Conservation (phyloP, 106 monocot genomes). For the Acanthochlamys bracteata region DNA sequence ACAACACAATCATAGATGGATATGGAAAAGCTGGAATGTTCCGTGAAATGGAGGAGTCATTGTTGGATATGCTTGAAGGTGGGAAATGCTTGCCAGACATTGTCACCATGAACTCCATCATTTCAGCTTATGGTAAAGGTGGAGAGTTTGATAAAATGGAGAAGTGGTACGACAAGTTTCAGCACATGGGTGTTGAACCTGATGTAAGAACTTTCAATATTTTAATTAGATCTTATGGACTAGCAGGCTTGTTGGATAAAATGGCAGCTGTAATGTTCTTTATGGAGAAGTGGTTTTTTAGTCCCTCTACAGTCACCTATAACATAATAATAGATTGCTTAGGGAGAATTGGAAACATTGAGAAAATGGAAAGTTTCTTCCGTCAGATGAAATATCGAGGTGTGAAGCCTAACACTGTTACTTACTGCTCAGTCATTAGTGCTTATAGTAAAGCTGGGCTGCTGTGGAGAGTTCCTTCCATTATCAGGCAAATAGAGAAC, state of each 20-base stretch:
- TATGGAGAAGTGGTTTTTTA: conserved; percentile 73
- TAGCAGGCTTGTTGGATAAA: conserved; percentile 43
- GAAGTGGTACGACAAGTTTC: conserved; percentile 71
- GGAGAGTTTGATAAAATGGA: conserved; percentile 67
- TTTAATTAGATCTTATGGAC: conserved; percentile 82
- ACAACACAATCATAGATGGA: conserved; percentile 79
- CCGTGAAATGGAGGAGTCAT: conserved; percentile 60
- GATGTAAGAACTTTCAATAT: conserved; percentile 83
- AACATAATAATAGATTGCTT: conserved; percentile 78
- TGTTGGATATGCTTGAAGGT: conserved; percentile 65
- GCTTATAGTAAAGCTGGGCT: conserved; percentile 57
- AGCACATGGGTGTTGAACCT: conserved; percentile 69
- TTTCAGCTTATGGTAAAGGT: conserved; percentile 62
- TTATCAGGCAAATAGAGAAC: conserved; percentile 77
- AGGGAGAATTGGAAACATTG: conserved; percentile 58
- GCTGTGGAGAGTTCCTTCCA: conserved; percentile 50
- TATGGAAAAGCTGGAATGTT: conserved; percentile 79
- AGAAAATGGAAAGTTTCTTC: conserved; percentile 81
- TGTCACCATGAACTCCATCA: conserved; percentile 71
- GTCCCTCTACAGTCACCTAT: conserved; percentile 59
- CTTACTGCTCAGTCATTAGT: conserved; percentile 78
- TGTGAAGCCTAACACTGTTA: conserved; percentile 74
- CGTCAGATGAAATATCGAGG: conserved; percentile 76
- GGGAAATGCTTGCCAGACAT: conserved; percentile 59
- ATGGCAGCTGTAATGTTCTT: conserved; percentile 52